Base-by-base conservation (phyloP, 495 filamentous ascomycete genomes). In the Glonium stellatum region DNA sequence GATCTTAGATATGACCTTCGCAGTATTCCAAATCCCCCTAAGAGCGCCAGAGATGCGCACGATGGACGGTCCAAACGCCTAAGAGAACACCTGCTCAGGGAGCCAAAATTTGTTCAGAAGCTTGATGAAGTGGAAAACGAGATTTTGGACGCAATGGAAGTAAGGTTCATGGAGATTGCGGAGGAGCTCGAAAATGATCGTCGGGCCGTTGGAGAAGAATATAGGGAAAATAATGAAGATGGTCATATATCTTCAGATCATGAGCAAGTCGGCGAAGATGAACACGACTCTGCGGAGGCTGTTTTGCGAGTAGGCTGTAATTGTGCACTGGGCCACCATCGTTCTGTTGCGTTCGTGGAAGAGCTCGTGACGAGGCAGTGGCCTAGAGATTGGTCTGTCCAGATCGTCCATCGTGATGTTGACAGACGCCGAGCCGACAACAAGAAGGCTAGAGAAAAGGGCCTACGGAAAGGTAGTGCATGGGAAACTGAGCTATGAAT, bases 1-100 rank as follows among this genome's bases (percentile, higher is more conserved):
- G 62, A 64, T 34, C 51, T 64, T 31, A 64, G 60, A 53, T 64
- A 60, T 18, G 62, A 64, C 35, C 46, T 64, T 19, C 56, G 62
- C 36, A 61, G 34, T 34, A 65, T 61, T 13, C 54, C 58, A 11
- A 65, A 61, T 27, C 58, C 62, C 11, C 62, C 62, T 6, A 60
- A 61, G 49, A 36, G 36, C 5, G 46, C 57, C 1, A 53, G 62
- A 1, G 54, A 57, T 42, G 48, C 50, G 5, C 59, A 58, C 22
- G 62, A 65, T 36, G 58, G 58, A 5, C 58, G 54, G 8, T 65
- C 62, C 15, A 65, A 65, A 48, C 50, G 58, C 1, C 13, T 65
- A 13, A 31, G 58, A 4, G 62, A 60, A 37, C 54, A 61, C 49
- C 42, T 65, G 13, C 48, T 61, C 3, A 35, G 47, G 4, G 50